These are phyloP conservation scores for Diaporthe vexans DNA, from an alignment of 2,329 filamentous ascomycete species.

Conservation along the genomic window DNA sequence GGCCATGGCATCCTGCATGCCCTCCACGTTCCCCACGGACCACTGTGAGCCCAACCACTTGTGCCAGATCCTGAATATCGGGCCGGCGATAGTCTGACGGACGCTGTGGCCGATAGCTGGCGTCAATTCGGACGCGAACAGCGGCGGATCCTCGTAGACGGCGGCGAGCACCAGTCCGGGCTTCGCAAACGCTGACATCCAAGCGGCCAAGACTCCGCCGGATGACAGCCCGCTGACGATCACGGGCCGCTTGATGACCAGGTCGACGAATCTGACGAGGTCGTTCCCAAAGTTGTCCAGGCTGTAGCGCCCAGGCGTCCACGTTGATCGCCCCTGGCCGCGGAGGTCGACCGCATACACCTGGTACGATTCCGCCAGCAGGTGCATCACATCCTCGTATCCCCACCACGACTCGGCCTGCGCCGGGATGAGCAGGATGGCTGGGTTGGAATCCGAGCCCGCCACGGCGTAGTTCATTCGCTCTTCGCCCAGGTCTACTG, in stretches of 20 bases:
- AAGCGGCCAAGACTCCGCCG: constrained; percentile 42
- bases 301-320: constrained; percentile 44
- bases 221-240: constrained; percentile 42
- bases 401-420: constrained; percentile 44
- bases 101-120: constrained; percentile 42
- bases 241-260: constrained; percentile 41
- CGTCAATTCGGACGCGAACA: constrained; percentile 40
- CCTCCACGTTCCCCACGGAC: constrained; percentile 40
- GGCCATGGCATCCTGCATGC: constrained; percentile 41
- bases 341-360: constrained; percentile 44
- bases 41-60: constrained; percentile 44
- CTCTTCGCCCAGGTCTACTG: constrained; percentile 43
- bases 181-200: constrained; percentile 43
- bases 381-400: constrained; percentile 41
- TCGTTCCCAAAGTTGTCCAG: constrained; percentile 43
- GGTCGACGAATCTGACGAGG: constrained; percentile 42
- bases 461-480: constrained; percentile 44
- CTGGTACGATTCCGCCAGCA: constrained; percentile 42
- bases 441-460: constrained; percentile 34
- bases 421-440: constrained; percentile 42
- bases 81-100: constrained; percentile 38
- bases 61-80: constrained; percentile 42
- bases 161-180: constrained; percentile 41
- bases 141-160: constrained; percentile 43
- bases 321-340: constrained; percentile 42